phyloP scores from a whole-genome alignment of 805 yeast species.

The Candida ortonii region DNA sequence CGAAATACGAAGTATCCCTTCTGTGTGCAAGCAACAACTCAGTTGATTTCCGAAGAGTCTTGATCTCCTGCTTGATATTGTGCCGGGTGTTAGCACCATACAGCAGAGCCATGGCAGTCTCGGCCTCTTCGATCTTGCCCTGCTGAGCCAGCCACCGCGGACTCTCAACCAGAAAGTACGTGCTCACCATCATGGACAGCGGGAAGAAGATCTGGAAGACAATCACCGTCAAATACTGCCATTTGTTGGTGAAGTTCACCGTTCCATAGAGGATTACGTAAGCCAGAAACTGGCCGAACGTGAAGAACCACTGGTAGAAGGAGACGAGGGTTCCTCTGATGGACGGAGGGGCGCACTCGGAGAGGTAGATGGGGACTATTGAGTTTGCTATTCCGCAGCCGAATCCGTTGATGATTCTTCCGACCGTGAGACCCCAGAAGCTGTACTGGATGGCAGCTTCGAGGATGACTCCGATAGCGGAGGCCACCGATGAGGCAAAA shows the following conservation, averaged over 20 bases:
- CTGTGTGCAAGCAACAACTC: slow-evolving; percentile 29
- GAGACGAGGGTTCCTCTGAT: slow-evolving; percentile 29
- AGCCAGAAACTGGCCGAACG: slow-evolving; percentile 36
- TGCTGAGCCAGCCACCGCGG: slow-evolving; percentile 42
- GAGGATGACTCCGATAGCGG: slow-evolving; percentile 27
- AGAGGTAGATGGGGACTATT: slow-evolving; percentile 33
- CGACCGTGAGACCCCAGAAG: slow-evolving; percentile 27
- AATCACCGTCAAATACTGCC: slow-evolving; percentile 18
- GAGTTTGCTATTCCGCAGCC: slow-evolving; percentile 35
- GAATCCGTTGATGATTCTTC: slow-evolving; percentile 32
- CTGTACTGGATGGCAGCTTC: slow-evolving; percentile 18
- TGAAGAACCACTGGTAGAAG: slow-evolving; percentile 38
- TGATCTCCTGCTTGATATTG: slow-evolving; percentile 38
- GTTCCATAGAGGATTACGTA: slow-evolving; percentile 17
- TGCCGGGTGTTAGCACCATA: slow-evolving; percentile 36
- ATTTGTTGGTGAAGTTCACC: slow-evolving; percentile 7
- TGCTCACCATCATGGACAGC: slow-evolving; percentile 11
- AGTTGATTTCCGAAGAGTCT: slow-evolving; percentile 36
- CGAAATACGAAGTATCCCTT: slow-evolving; percentile 33
- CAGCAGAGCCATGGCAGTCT: slow-evolving; percentile 38
- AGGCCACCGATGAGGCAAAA: slow-evolving; percentile 35
- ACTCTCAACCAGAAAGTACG: slow-evolving; percentile 35
- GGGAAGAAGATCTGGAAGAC: slow-evolving; percentile 32
- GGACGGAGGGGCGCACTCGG: slow-evolving; percentile 32
- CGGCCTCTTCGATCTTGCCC: slow-evolving; percentile 42